A percentile compares a stretch with the other conserved stretches of the same genome.
Conservation (phyloP, 2,329 filamentous ascomycete species). For the Colletotrichum orbiculare region DNA sequence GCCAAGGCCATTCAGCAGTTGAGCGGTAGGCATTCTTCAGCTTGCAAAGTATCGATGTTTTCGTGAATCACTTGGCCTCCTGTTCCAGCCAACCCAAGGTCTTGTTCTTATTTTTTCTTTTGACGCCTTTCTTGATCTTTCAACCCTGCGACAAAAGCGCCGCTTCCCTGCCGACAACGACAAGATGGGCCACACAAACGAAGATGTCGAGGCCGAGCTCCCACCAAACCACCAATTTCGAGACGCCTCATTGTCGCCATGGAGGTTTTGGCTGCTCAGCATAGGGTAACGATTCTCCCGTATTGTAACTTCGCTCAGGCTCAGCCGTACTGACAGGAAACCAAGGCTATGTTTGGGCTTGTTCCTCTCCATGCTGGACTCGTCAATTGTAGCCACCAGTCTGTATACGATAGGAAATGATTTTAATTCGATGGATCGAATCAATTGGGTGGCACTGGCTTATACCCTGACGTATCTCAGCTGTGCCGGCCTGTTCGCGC, state of each 20-base stretch:
- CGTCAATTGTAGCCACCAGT: slow-evolving; percentile 69
- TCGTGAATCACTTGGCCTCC: too few relatives aligned
- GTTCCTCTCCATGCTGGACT: slow-evolving; percentile 69
- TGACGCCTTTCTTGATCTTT: too few relatives aligned
- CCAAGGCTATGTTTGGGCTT: slow-evolving; percentile 62
- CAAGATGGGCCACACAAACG: slow-evolving; percentile 12
- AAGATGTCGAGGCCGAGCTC: slow-evolving; percentile 13
- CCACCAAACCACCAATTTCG: slow-evolving; percentile 7
- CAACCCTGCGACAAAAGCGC: too few relatives aligned
- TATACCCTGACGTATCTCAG: slow-evolving; percentile 68
- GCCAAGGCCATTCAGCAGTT: too few relatives aligned
- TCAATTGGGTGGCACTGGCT: slow-evolving; percentile 67
- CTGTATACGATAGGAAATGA: slow-evolving; percentile 66
- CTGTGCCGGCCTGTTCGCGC: slow-evolving; percentile 66
- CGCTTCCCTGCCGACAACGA: too few relatives aligned
- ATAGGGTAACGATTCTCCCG: slow-evolving; percentile 42
- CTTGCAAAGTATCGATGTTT: too few relatives aligned
- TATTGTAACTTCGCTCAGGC: not conserved
- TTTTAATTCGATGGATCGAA: slow-evolving; percentile 54
- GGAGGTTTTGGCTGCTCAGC: slow-evolving; percentile 49
- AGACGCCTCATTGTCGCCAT: slow-evolving; percentile 40
- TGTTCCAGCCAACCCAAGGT: too few relatives aligned
- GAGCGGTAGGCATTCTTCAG: too few relatives aligned
- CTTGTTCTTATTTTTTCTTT: too few relatives aligned
- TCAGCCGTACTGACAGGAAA: not conserved